A percentile compares a stretch with the other conserved stretches of the same genome.
Evolutionary conservation across 1,284 basidiomycete genomes (phyloP).

Genomic region (Cryptococcus sp.): DNA sequence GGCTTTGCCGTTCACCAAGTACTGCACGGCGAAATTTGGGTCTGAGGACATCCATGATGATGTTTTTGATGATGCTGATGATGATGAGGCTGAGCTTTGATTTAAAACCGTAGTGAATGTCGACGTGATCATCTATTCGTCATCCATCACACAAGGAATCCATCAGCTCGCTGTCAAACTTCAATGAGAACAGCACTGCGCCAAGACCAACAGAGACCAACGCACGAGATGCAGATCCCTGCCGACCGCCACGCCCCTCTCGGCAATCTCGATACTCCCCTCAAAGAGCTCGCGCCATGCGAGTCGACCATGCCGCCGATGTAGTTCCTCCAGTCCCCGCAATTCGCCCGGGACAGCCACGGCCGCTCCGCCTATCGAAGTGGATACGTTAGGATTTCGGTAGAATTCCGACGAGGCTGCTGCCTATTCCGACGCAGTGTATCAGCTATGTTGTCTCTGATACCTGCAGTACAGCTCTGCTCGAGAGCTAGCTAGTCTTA

Average conservation of each 20-base stretch:
- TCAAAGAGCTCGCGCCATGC: slow-evolving; percentile 31
- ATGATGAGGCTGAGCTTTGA: background rate
- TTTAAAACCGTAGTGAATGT: too few species aligned
- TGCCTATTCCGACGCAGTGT: slow-evolving; percentile 7
- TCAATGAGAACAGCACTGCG: background rate
- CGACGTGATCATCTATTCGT: too few species aligned
- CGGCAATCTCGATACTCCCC: slow-evolving; percentile 26
- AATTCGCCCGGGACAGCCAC: slow-evolving; percentile 44
- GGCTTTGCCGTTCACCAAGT: slow-evolving; percentile 25
- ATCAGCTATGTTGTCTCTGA: background rate
- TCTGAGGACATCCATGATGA: slow-evolving; percentile 22
- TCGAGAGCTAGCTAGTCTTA: background rate
- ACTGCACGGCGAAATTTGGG: slow-evolving; percentile 17
- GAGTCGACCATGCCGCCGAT: slow-evolving; percentile 29
- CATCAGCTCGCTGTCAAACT: too few species aligned
- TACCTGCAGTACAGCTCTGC: background rate
- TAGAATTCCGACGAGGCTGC: slow-evolving; percentile 25
- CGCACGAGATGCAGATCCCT: slow-evolving; percentile 37
- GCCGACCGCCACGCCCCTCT: slow-evolving; percentile 65
- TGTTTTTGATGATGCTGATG: slow-evolving; percentile 5
- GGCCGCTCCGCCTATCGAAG: slow-evolving; percentile 30
- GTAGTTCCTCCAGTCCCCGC: slow-evolving; percentile 33
- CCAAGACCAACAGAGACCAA: background rate
- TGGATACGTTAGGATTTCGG: slow-evolving; percentile 15
- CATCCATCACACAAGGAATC: too few species aligned